Conservation (phyloP, 805 yeast genomes). For the Huiozyma naganishii region DNA sequence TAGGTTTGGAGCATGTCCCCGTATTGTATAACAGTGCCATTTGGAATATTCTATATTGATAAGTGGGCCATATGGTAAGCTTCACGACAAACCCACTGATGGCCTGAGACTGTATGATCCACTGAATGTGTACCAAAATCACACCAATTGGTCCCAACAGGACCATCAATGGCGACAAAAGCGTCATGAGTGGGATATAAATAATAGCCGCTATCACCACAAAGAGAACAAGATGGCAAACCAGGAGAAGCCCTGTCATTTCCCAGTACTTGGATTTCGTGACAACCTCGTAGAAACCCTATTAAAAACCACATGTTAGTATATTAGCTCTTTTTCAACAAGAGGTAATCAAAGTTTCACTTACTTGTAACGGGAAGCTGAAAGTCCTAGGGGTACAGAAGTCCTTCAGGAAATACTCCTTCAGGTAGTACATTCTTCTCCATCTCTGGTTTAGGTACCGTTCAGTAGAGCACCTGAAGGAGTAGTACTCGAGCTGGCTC, state of each 20-base stretch:
- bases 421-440: not conserved
- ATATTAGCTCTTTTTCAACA: no score
- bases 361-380: constrained; percentile 14
- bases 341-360: constrained; percentile 1
- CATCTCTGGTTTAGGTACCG: no score
- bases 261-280: constrained; percentile 21
- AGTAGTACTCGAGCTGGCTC: no score
- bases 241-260: constrained; percentile 15
- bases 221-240: constrained; percentile 16
- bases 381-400: constrained; percentile 9
- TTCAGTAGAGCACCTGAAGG: no score
- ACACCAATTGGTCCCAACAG: constrained; percentile 27
- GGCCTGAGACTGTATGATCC: constrained; percentile 16
- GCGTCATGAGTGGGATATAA: constrained; percentile 19
- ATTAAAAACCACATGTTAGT: not conserved
- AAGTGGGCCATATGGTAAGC: no score
- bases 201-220: constrained; percentile 13
- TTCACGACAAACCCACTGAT: no score
- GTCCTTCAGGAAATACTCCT: constrained; percentile 9
- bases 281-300: constrained; percentile 22
- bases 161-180: constrained; percentile 14
- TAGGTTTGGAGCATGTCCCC: no score
- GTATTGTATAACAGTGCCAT: no score
- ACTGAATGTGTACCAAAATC: constrained; percentile 21
- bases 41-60: no score